phyloP scores from a whole-genome alignment of 2,329 filamentous ascomycete species.

The Ceratocystis alfenasii region DNA sequence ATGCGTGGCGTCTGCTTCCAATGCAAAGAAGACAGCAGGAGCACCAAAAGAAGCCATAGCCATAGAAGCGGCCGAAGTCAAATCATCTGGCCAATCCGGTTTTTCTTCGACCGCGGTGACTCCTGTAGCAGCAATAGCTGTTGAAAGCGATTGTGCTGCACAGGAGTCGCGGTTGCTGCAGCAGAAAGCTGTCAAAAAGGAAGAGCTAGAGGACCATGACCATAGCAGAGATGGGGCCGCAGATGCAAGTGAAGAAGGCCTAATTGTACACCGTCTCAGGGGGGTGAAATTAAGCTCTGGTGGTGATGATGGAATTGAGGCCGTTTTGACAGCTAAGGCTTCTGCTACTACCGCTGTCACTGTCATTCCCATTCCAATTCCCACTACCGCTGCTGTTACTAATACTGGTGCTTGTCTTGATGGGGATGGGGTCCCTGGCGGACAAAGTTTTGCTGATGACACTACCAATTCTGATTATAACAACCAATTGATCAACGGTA shows the following conservation, averaged over 20 bases:
- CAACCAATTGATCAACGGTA: background rate
- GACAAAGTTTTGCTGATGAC: too few relatives aligned
- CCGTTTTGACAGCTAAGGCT: background rate
- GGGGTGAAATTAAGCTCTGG: slow-evolving; percentile 11
- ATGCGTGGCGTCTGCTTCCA: slow-evolving; percentile 38
- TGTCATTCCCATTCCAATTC: background rate
- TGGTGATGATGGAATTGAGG: slow-evolving; percentile 16
- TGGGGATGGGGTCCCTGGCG: background rate
- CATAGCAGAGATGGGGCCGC: background rate
- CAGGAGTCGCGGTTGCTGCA: background rate
- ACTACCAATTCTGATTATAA: background rate
- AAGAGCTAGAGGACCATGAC: background rate
- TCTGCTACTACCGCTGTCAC: background rate
- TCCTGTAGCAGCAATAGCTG: background rate
- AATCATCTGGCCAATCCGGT: background rate
- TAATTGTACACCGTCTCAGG: slow-evolving; percentile 16
- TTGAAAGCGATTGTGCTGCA: background rate
- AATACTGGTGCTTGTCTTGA: background rate
- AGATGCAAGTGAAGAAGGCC: slow-evolving; percentile 8
- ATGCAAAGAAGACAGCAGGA: background rate
- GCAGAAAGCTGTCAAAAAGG: slow-evolving; percentile 8
- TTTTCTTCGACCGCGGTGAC: background rate
- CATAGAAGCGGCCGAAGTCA: background rate
- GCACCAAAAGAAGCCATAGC: background rate
- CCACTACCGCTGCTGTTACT: background rate